Evolutionary conservation across 2,329 filamentous ascomycete genomes (phyloP).

Genomic region (Diaporthe humulicola): DNA sequence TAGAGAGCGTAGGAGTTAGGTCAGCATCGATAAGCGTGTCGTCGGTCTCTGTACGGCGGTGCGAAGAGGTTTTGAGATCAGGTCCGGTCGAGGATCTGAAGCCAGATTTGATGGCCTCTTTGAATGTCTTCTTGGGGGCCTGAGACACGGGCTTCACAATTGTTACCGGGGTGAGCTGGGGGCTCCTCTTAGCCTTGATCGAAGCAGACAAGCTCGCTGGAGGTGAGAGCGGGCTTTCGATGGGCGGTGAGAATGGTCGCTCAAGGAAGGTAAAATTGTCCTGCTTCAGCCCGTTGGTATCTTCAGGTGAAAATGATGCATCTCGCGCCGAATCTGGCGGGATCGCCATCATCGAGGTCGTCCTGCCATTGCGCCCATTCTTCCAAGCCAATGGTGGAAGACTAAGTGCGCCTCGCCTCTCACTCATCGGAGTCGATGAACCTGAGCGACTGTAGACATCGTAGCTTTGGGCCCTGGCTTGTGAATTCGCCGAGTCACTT

Average conservation of each 20-base stretch:
- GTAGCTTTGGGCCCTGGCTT: conserved; percentile 34
- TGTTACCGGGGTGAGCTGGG: conserved; percentile 31
- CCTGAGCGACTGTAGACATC: conserved; percentile 34
- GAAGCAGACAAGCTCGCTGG: conserved; percentile 45
- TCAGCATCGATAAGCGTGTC: conserved; percentile 36
- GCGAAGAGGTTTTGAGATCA: conserved; percentile 12
- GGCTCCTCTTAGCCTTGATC: conserved; percentile 48
- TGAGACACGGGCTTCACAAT: conserved; percentile 23
- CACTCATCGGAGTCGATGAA: conserved; percentile 19
- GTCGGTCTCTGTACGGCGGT: conserved; percentile 26
- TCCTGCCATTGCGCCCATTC: conserved; percentile 32
- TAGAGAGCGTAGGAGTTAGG: neutral
- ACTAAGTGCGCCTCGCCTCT: conserved; percentile 27
- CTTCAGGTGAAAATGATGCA: conserved; percentile 19
- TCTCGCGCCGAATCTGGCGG: conserved; percentile 38
- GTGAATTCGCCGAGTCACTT: conserved; percentile 7
- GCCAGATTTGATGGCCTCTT: conserved; percentile 40
- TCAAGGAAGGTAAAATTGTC: conserved; percentile 38
- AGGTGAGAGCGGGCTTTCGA: conserved; percentile 33
- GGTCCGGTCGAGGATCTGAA: conserved; percentile 30
- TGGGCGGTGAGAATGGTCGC: conserved; percentile 36
- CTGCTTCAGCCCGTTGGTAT: conserved; percentile 14
- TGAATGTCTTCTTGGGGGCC: conserved; percentile 36
- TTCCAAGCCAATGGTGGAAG: conserved; percentile 38
- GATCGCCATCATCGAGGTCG: conserved; percentile 39